Conservation (phyloP, 2,329 filamentous ascomycete species). For the Pseudogymnoascus sp. region DNA sequence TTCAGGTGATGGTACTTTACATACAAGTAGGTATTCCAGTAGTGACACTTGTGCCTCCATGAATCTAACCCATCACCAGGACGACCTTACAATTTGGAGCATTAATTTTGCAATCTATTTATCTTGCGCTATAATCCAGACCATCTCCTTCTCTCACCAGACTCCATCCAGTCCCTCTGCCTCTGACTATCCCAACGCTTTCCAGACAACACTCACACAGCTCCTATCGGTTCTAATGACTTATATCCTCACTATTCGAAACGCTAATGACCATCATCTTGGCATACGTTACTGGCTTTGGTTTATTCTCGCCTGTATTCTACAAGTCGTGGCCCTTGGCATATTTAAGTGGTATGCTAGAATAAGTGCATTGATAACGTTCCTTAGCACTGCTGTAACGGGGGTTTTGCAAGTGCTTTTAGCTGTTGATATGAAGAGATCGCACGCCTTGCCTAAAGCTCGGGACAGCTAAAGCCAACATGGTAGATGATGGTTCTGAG, state of each 20-base stretch:
- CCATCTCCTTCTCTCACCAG: neutral
- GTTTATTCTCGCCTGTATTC: neutral
- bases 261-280: neutral
- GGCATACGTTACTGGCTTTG: neutral
- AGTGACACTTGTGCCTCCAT: neutral
- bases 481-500: neutral
- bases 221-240: neutral
- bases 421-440: neutral
- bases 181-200: neutral
- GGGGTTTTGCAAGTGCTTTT: neutral
- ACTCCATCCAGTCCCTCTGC: neutral
- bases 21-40: neutral
- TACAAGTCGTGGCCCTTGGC: neutral
- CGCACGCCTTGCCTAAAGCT: neutral
- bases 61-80: neutral
- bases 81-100: neutral
- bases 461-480: neutral
- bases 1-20: neutral
- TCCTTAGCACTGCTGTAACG: neutral
- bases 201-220: neutral
- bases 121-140: neutral
- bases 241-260: neutral
- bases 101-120: neutral
- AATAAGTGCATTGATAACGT: neutral
- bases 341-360: neutral